Conservation (phyloP, 768 basidiomycete species). For the Daedaleopsis sinensis region DNA sequence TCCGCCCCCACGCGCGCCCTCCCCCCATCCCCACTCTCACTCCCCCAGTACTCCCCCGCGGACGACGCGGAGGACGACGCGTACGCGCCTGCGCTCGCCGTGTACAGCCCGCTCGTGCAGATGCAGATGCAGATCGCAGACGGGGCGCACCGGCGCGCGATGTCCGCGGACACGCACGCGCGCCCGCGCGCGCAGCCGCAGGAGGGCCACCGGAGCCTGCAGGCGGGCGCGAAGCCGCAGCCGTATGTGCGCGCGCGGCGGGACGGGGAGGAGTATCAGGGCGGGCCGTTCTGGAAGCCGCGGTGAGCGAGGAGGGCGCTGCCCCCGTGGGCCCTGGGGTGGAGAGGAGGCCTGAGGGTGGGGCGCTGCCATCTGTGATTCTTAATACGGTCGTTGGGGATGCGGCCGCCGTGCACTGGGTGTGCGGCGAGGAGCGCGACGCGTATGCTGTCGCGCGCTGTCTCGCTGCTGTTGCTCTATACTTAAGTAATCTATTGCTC, state of each 20-base stretch:
- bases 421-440: too few relatives aligned
- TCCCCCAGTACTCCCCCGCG: background rate
- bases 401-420: too few relatives aligned
- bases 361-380: too few relatives aligned
- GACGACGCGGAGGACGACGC: background rate
- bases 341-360: too few relatives aligned
- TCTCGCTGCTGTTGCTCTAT: too few relatives aligned
- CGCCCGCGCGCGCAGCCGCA: slow-evolving; percentile 15
- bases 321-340: too few relatives aligned
- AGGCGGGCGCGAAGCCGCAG: slow-evolving; percentile 27
- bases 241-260: background rate
- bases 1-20: slow-evolving; percentile 11
- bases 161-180: slow-evolving; percentile 20
- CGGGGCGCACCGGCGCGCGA: too few relatives aligned
- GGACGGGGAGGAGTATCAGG: slow-evolving; percentile 15
- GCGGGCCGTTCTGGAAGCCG: slow-evolving; percentile 20
- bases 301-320: too few relatives aligned
- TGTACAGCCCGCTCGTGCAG: background rate
- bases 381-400: too few relatives aligned
- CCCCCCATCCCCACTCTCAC: background rate
- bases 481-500: too few relatives aligned
- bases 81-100: too few relatives aligned
- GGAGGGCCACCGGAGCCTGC: slow-evolving; percentile 17
- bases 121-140: slow-evolving; percentile 22
- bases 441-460: too few relatives aligned